Conservation (phyloP, 768 basidiomycete species). For the Auricularia auricula-judae region DNA sequence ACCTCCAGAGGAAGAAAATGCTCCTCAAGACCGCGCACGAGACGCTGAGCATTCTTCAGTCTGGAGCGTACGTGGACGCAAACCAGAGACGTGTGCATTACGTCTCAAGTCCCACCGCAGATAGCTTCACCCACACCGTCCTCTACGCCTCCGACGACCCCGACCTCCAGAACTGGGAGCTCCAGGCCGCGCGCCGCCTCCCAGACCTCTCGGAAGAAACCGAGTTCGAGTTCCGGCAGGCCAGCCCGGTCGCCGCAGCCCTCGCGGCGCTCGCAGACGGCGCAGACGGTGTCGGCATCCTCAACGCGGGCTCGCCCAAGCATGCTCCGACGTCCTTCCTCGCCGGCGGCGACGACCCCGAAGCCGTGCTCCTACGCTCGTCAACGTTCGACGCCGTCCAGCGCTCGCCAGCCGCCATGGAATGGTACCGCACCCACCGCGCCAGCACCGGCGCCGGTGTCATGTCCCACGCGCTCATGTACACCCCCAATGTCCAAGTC, state of each 20-base stretch:
- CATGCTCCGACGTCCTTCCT: neutral
- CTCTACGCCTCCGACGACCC: neutral
- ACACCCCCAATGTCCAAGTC: neutral
- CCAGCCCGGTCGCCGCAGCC: neutral
- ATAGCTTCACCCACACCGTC: neutral
- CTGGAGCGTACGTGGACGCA: neutral
- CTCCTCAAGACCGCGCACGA: neutral
- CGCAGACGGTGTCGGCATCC: neutral
- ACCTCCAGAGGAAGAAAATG: neutral
- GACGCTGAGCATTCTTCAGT: neutral
- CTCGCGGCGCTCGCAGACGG: neutral
- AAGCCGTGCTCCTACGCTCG: neutral
- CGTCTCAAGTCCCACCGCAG: neutral
- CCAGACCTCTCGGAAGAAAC: neutral
- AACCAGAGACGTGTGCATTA: neutral
- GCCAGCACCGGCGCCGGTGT: neutral
- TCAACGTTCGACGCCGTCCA: neutral
- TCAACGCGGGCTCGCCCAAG: neutral
- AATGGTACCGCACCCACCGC: neutral
- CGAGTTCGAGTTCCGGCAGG: neutral
- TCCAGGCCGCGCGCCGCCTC: neutral
- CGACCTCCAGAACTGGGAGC: neutral
- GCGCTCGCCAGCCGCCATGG: neutral
- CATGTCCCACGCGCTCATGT: neutral
- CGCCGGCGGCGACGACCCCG: neutral